phyloP scores from a whole-genome alignment of 805 yeast genomes.

The Sugiyamaella marilandica region DNA sequence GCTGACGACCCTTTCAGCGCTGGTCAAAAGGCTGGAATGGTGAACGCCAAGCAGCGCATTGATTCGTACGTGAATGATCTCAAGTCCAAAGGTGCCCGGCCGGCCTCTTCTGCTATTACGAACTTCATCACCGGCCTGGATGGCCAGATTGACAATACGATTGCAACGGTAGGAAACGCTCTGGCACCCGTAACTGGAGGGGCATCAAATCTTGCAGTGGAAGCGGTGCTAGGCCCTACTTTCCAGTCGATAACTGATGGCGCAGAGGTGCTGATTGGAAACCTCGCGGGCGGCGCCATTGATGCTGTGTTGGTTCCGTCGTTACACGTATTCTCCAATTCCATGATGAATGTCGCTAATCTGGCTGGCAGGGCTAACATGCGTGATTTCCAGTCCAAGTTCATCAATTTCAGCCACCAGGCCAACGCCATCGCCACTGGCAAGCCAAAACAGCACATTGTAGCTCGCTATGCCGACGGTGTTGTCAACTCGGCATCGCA shows the following conservation, averaged over 20 bases:
- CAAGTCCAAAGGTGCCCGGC: constrained; percentile 11
- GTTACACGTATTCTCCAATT: constrained; percentile 11
- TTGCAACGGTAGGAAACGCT: constrained; percentile 13
- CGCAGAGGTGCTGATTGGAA: constrained; percentile 22
- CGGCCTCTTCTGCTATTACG: constrained; percentile 17
- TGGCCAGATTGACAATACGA: constrained; percentile 23
- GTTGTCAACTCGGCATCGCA: neutral
- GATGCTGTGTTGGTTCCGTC: constrained; percentile 15
- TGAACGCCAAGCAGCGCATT: constrained; percentile 17
- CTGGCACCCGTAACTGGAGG: constrained; percentile 18
- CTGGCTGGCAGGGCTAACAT: constrained; percentile 10
- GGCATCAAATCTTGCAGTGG: constrained; percentile 11
- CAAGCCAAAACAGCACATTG: neutral
- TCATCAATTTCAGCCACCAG: constrained; percentile 5
- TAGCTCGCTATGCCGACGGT: constrained; percentile 1
- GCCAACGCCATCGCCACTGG: constrained; percentile 3
- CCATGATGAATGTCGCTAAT: constrained; percentile 6
- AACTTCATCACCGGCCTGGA: constrained; percentile 22
- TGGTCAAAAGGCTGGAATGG: constrained; percentile 14
- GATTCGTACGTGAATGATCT: constrained; percentile 6
- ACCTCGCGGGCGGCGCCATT: constrained; percentile 17
- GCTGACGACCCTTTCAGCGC: constrained; percentile 5
- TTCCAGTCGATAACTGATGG: constrained; percentile 24
- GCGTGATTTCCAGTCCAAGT: constrained; percentile 5
- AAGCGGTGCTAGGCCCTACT: constrained; percentile 19